Evolutionary conservation across 139 green algal genomes (phyloP), one percentile per base, ranked within the genome.

Genomic region (Chlamydomonas asymmetrica): DNA sequence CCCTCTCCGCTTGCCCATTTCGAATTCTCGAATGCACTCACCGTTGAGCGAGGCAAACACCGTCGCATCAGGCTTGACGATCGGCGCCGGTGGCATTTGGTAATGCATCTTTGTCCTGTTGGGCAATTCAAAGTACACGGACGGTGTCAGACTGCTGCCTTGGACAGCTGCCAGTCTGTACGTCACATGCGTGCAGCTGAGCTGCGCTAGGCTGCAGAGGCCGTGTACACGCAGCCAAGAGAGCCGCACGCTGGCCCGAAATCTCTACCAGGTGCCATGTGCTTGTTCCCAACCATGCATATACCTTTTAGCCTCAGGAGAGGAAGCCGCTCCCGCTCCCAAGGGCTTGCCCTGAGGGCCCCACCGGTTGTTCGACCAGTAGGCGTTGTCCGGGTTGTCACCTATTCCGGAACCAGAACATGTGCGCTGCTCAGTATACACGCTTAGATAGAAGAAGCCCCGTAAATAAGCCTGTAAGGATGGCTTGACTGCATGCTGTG

Each of bases 361-460:
- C 81, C 81, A 86, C 38, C 71, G 71, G 45, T 86, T 86, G 40
- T 72, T 75, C 52, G 71, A 79, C 81, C 81, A 86, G 66, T 86
- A 86, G 0, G 81, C 78, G 16, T 76, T 72, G 27, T 83, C 70
- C 32, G 6, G 37, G 9, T 22, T 25, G 27, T 41, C 70, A 3
- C 6, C 70, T 75, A 32, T 39, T 3, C n/a, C n/a, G n/a, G n/a
- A n/a, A n/a, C n/a, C n/a, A n/a, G n/a, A n/a, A n/a, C n/a, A n/a
- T 54, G 68, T 66, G 37, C 3, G 20, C 25, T 75, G 23, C 9
- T 4, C 68, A 50, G 48, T 25, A 56, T 29, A 43, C 31, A 50
- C 25, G 52, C 27, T 35, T 62, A 37, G 54, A 62, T 52, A 16
- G 10, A 10, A 16, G 45, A 25, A 16, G 45, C 45, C 45, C 16